These are phyloP conservation scores for Solanum hybrid DNA, from an alignment of 305 asterid species.

Conservation along the genomic window DNA sequence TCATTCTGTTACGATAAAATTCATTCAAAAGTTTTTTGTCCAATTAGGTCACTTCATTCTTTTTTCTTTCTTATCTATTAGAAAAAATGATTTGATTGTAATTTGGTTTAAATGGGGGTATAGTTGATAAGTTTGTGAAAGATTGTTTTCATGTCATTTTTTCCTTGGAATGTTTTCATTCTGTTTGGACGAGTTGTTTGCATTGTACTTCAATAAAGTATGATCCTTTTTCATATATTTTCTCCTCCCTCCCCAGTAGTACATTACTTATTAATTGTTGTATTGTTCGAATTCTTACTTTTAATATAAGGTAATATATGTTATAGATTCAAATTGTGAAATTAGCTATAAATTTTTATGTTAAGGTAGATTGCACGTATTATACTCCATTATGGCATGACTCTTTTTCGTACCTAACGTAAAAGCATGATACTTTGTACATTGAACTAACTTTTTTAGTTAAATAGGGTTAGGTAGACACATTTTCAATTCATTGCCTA, in stretches of 20 bases:
- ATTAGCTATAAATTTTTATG: neutral
- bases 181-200: neutral
- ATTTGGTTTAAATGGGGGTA: neutral
- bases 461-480: neutral
- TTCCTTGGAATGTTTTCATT: too few species aligned
- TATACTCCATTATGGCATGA: neutral
- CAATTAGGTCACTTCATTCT: neutral
- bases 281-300: neutral
- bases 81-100: neutral
- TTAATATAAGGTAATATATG: too few species aligned
- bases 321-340: neutral
- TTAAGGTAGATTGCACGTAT: neutral
- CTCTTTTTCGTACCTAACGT: neutral
- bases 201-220: neutral
- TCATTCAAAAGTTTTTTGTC: neutral
- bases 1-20: neutral
- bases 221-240: neutral
- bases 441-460: neutral
- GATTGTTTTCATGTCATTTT: neutral
- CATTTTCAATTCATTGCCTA: neutral
- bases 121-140: neutral
- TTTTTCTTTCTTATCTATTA: neutral
- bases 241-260: neutral
- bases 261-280: too few species aligned
- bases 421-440: neutral